Conservation (phyloP, 2,329 filamentous ascomycete species). For the Arthrobotrys megalospora region DNA sequence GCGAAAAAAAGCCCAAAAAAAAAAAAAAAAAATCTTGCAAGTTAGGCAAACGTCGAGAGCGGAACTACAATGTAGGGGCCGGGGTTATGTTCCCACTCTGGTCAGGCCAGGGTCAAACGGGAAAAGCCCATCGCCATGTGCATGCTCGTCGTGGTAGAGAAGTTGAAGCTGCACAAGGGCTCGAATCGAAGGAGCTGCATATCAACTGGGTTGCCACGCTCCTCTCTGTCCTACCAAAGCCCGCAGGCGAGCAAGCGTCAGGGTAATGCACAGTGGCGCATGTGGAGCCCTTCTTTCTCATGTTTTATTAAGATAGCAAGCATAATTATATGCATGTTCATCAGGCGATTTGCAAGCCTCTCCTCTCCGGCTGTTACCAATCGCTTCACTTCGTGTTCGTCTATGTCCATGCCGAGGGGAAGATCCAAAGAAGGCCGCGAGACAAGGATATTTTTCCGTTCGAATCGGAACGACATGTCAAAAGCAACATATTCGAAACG, state of each 20-base stretch:
- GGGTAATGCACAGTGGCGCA: conserved; percentile 56
- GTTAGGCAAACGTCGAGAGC: conserved; percentile 21
- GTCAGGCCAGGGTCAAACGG: conserved; percentile 43
- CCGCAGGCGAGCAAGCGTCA: conserved; percentile 43
- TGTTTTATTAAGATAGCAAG: conserved; percentile 49
- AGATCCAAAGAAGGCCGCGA: conserved; percentile 35
- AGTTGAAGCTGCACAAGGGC: conserved; percentile 38
- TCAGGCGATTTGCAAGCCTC: conserved; percentile 45
- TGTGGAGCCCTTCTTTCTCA: conserved; percentile 44
- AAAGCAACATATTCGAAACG: conserved; percentile 60
- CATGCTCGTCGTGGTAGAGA: conserved; percentile 23
- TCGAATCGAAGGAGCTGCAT: conserved; percentile 53
- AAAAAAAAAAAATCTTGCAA: conserved; percentile 8
- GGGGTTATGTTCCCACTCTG: conserved; percentile 23
- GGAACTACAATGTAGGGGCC: conserved; percentile 22
- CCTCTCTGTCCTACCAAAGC: conserved; percentile 48
- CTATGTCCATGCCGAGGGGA: conserved; percentile 29
- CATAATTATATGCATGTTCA: conserved; percentile 51
- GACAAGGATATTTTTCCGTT: conserved; percentile 60
- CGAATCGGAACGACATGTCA: conserved; percentile 59
- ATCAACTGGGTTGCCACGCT: conserved; percentile 53
- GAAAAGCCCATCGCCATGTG: conserved; percentile 43
- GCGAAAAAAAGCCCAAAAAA: background rate
- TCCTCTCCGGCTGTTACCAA: conserved; percentile 41
- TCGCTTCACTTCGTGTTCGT: conserved; percentile 55